These are phyloP conservation scores for Apophysomyces trapeziformis DNA, from an alignment of 371 early-diverging fungal species.

Conservation along the genomic window DNA sequence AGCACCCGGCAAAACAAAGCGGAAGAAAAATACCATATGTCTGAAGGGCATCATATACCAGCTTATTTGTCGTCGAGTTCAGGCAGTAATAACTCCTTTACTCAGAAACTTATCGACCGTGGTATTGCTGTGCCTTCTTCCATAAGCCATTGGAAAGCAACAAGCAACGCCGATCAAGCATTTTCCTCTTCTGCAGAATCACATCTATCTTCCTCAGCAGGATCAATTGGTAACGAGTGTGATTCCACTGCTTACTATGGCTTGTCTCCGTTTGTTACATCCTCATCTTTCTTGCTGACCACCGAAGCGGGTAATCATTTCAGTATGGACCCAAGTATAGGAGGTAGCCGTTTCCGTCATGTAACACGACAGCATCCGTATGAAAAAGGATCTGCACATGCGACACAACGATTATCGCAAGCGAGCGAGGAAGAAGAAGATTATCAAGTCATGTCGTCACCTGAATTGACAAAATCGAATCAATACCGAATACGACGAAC, in stretches of 20 bases:
- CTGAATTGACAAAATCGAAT: slow-evolving; percentile 17
- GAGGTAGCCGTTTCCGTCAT: slow-evolving; percentile 1
- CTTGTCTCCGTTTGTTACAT: slow-evolving; percentile 49
- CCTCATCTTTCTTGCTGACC: slow-evolving; percentile 34
- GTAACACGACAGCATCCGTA: slow-evolving; percentile 43
- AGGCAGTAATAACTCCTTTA: slow-evolving; percentile 33
- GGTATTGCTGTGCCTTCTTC: slow-evolving; percentile 48
- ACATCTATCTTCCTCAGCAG: slow-evolving; percentile 33
- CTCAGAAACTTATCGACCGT: slow-evolving; percentile 44
- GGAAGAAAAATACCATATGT: neutral
- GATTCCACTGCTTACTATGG: slow-evolving; percentile 48
- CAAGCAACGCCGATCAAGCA: neutral
- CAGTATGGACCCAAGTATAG: neutral
- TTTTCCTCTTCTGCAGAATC: slow-evolving; percentile 17
- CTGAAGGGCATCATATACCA: neutral
- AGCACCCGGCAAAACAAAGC: slow-evolving; percentile 4
- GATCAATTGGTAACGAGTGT: slow-evolving; percentile 28
- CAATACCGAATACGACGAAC: slow-evolving; percentile 8
- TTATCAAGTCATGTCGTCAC: slow-evolving; percentile 21
- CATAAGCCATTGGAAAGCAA: slow-evolving; percentile 1
- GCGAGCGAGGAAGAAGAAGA: slow-evolving; percentile 12
- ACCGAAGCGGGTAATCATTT: slow-evolving; percentile 9
- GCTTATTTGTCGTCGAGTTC: neutral
- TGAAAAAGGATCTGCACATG: slow-evolving; percentile 29
- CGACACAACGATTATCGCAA: slow-evolving; percentile 4